Percentiles rank a stretch among this genome's conserved stretches.
Conservation (phyloP, 2,329 filamentous ascomycete species). For the Fusarium poae region DNA sequence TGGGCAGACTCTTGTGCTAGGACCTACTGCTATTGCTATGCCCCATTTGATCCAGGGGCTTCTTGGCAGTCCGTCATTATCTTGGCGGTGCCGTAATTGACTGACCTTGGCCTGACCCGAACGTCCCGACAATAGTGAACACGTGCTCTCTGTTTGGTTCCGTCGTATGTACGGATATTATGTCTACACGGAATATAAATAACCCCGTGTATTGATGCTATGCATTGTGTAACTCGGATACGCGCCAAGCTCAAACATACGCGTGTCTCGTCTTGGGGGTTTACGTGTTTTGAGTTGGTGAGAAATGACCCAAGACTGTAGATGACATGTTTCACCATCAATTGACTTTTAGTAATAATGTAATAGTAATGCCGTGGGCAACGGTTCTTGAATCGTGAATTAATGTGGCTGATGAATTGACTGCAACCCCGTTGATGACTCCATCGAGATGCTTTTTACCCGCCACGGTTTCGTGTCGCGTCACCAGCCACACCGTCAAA, state of each 20-base stretch:
- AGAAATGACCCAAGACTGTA: slow-evolving; percentile 23
- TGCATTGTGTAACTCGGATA: not conserved
- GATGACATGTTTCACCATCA: slow-evolving; percentile 22
- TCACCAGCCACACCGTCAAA: not conserved
- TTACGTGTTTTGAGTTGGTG: slow-evolving; percentile 13
- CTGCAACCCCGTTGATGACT: not conserved
- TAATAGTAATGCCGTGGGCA: not conserved
- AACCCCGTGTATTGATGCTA: not conserved
- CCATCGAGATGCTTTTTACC: not conserved
- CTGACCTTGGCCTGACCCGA: slow-evolving; percentile 22
- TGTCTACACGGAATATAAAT: not conserved
- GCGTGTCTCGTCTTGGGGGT: slow-evolving; percentile 24
- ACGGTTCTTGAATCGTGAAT: not conserved
- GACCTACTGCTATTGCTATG: slow-evolving; percentile 21
- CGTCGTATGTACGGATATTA: not conserved
- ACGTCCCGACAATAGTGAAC: slow-evolving; percentile 7
- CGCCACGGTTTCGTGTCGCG: not conserved
- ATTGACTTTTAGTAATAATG: not conserved
- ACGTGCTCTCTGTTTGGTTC: not conserved
- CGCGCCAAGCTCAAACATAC: slow-evolving; percentile 23
- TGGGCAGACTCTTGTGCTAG: slow-evolving; percentile 4
- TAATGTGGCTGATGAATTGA: not conserved
- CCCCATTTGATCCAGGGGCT: slow-evolving; percentile 36
- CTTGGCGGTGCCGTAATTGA: slow-evolving; percentile 22
- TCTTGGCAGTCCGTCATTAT: slow-evolving; percentile 33